phyloP scores from a whole-genome alignment of 805 yeast genomes.

The Candida khao-thaluensis region DNA sequence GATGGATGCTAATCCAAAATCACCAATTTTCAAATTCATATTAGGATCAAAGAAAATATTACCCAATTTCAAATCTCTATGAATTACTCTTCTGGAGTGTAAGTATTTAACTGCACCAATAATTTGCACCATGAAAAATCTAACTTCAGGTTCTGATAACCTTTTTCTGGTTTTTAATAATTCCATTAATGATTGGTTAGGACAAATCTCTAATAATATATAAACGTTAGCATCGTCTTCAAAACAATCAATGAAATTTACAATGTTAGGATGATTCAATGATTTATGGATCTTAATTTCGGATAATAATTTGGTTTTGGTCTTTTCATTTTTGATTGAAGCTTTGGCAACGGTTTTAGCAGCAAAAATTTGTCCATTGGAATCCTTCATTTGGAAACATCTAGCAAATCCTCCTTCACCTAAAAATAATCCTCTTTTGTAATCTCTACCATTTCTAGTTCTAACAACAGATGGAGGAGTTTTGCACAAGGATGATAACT shows the following conservation, averaged over 20 bases:
- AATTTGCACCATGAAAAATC: slow-evolving; percentile 86
- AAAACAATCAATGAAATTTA: slow-evolving; percentile 91
- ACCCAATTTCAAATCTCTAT: slow-evolving; percentile 93
- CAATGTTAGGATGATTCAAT: slow-evolving; percentile 85
- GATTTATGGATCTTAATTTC: slow-evolving; percentile 95
- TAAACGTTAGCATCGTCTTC: slow-evolving; percentile 96
- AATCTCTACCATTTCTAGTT: slow-evolving; percentile 83
- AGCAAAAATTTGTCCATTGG: slow-evolving; percentile 82
- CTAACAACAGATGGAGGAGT: slow-evolving; percentile 95
- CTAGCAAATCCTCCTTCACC: slow-evolving; percentile 99
- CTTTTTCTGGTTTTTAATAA: slow-evolving; percentile 78
- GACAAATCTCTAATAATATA: slow-evolving; percentile 90
- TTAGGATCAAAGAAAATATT: slow-evolving; percentile 91
- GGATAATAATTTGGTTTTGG: slow-evolving; percentile 79
- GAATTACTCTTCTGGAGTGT: slow-evolving; percentile 90
- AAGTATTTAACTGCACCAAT: slow-evolving; percentile 92
- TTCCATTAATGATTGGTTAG: slow-evolving; percentile 93
- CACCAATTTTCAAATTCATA: slow-evolving; percentile 95
- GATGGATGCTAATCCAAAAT: slow-evolving; percentile 97
- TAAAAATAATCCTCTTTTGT: slow-evolving; percentile 82
- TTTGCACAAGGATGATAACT: slow-evolving; percentile 85
- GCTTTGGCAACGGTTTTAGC: slow-evolving; percentile 98
- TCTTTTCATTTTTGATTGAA: slow-evolving; percentile 86
- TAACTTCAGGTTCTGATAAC: slow-evolving; percentile 89
- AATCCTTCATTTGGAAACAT: slow-evolving; percentile 94